Conservation (phyloP, 257 asterid genomes). For the Thymus mandschuricus region DNA sequence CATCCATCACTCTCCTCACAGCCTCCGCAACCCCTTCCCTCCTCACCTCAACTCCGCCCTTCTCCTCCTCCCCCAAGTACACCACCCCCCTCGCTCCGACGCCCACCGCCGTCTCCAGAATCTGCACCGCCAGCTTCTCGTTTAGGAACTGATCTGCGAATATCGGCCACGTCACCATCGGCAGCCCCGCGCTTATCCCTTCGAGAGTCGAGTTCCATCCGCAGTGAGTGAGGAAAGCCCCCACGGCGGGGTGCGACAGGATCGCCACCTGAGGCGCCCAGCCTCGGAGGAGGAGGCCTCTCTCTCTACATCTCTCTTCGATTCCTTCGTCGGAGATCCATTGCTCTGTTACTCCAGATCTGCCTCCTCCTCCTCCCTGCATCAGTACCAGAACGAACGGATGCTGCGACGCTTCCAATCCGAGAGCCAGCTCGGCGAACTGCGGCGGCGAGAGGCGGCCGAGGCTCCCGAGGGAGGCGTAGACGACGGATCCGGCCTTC, state of each 20-base stretch:
- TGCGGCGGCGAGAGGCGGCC: conserved; percentile 16
- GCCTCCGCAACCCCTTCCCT: conserved; percentile 24
- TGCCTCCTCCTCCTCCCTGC: conserved; percentile 9
- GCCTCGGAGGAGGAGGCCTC: not conserved
- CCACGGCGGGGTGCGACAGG: not conserved
- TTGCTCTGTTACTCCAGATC: not conserved
- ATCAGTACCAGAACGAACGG: not conserved
- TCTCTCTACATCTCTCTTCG: conserved; percentile 5
- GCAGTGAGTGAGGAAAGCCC: conserved; percentile 6
- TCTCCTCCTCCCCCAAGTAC: conserved; percentile 29
- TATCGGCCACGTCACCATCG: conserved; percentile 23
- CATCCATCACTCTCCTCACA: conserved; percentile 37
- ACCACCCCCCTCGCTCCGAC: conserved; percentile 30
- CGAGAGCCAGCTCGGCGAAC: conserved; percentile 2
- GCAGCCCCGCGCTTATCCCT: conserved; percentile 9
- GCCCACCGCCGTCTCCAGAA: conserved; percentile 36
- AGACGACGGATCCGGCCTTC: not conserved
- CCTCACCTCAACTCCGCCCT: conserved; percentile 24
- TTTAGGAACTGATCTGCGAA: conserved; percentile 4
- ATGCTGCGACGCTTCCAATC: not conserved
- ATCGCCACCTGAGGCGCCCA: conserved; percentile 12
- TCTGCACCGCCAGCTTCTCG: conserved; percentile 9
- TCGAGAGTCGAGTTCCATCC: conserved; percentile 13
- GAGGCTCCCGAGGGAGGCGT: conserved; percentile 15
- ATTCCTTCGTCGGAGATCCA: not conserved